phyloP scores from a whole-genome alignment of 352 stramenopile species.

The Globisporangium alternatum region DNA sequence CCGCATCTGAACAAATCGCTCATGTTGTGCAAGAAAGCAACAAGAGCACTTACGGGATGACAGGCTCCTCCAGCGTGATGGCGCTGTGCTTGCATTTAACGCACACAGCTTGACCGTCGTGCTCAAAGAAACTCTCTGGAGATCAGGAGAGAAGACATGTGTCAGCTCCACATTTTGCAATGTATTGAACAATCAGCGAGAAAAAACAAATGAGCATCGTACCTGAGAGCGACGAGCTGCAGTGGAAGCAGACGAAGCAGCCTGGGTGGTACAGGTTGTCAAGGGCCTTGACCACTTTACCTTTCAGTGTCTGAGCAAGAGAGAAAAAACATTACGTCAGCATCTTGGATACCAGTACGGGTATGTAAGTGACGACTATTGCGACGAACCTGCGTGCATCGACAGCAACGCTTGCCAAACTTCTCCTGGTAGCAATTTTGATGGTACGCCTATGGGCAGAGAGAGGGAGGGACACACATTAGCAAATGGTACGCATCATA shows the following conservation, averaged over 20 bases:
- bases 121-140: conserved; percentile 84
- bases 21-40: not conserved
- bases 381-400: conserved; percentile 52
- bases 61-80: conserved; percentile 48
- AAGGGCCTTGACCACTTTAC: conserved; percentile 83
- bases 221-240: conserved; percentile 74
- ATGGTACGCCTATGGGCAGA: conserved; percentile 54
- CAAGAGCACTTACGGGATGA: conserved; percentile 36
- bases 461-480: not conserved
- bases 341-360: not conserved
- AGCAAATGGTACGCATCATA: not conserved
- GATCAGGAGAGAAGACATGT: conserved; percentile 4
- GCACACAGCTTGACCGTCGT: conserved; percentile 71
- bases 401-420: conserved; percentile 79
- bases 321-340: not conserved
- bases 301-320: conserved; percentile 57
- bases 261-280: conserved; percentile 83
- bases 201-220: conserved; percentile 7
- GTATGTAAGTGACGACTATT: not conserved
- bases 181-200: not conserved
- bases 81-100: conserved; percentile 75
- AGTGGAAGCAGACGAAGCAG: conserved; percentile 82
- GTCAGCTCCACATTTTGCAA: not conserved
- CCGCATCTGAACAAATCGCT: not conserved
- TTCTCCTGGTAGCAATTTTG: conserved; percentile 75